Evolutionary conservation across 805 yeast genomes (phyloP).

Genomic region (Saccharomyces mikatae): DNA sequence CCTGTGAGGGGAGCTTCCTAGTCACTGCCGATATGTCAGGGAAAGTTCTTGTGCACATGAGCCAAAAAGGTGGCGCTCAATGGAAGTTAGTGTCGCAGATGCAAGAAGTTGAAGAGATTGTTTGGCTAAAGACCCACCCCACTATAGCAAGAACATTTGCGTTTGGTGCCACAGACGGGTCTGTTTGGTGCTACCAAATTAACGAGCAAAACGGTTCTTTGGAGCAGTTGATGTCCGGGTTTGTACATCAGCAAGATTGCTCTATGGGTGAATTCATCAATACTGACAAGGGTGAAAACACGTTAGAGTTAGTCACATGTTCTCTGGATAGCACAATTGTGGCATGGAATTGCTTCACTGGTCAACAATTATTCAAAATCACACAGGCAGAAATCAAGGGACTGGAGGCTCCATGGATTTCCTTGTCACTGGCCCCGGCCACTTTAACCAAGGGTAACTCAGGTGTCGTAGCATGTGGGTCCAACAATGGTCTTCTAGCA

Average conservation of each 20-base stretch:
- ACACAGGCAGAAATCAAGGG: slow-evolving; percentile 64
- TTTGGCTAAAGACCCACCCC: slow-evolving; percentile 80
- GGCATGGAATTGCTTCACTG: slow-evolving; percentile 83
- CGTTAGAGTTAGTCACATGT: slow-evolving; percentile 60
- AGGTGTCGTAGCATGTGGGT: slow-evolving; percentile 65
- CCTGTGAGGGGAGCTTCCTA: slow-evolving; percentile 70
- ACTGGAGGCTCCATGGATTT: slow-evolving; percentile 81
- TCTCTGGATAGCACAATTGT: slow-evolving; percentile 83
- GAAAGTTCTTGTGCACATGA: slow-evolving; percentile 61
- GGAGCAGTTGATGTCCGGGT: slow-evolving; percentile 69
- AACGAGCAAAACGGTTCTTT: slow-evolving; percentile 42
- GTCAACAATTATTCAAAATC: slow-evolving; percentile 59
- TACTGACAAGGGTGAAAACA: slow-evolving; percentile 43
- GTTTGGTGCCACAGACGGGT: slow-evolving; percentile 86
- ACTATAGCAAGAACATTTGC: slow-evolving; percentile 66
- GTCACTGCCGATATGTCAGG: slow-evolving; percentile 96
- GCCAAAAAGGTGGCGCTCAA: slow-evolving; percentile 68
- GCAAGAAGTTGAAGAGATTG: slow-evolving; percentile 85
- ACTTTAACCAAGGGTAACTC: slow-evolving; percentile 39
- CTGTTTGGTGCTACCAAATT: slow-evolving; percentile 86
- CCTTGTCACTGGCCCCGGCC: slow-evolving; percentile 38
- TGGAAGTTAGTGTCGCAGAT: slow-evolving; percentile 67
- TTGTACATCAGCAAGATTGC: slow-evolving; percentile 73
- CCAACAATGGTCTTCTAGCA: slow-evolving; percentile 78
- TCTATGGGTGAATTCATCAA: slow-evolving; percentile 72